A percentile compares a stretch with the other conserved stretches of the same genome.
Evolutionary conservation across 225 moss, liverwort and hornwort species (phyloP).

Genomic region (Bryoerythrophyllum caledonicum): DNA sequence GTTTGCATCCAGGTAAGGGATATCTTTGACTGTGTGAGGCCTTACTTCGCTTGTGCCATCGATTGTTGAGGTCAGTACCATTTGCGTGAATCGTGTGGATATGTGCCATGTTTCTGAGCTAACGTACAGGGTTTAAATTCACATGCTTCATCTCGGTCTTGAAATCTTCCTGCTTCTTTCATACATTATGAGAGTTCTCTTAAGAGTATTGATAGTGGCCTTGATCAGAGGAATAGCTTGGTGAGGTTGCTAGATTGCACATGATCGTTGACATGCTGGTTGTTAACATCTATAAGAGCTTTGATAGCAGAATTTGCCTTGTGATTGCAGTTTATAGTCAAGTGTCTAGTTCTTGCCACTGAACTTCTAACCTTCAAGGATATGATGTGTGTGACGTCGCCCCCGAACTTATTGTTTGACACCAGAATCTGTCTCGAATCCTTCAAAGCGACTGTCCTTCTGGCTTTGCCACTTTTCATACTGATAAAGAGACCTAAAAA

Average conservation of each 20-base stretch:
- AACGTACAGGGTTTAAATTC: not conserved
- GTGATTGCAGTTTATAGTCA: not conserved
- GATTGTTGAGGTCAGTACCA: not conserved
- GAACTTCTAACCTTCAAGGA: too few species aligned
- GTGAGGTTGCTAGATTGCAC: not conserved
- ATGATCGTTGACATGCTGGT: not conserved
- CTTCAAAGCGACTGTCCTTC: not conserved
- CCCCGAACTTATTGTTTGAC: not conserved
- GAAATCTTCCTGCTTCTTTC: not conserved
- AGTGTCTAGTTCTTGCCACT: too few species aligned
- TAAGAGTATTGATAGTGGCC: not conserved
- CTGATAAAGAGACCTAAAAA: not conserved
- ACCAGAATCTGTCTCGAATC: not conserved
- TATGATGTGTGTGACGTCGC: not conserved
- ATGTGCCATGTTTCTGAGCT: conserved; percentile 7
- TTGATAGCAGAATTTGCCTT: not conserved
- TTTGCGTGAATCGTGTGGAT: not conserved
- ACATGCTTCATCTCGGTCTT: not conserved
- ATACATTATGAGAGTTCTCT: not conserved
- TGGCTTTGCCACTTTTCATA: not conserved
- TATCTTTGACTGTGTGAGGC: not conserved
- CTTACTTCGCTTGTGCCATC: not conserved
- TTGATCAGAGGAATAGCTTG: not conserved
- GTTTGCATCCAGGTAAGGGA: too few species aligned
- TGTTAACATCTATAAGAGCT: not conserved